Percentiles rank a stretch among this genome's conserved stretches.
Evolutionary conservation across 2,329 filamentous ascomycete genomes (phyloP).

Genomic region (Neonectria faginata): DNA sequence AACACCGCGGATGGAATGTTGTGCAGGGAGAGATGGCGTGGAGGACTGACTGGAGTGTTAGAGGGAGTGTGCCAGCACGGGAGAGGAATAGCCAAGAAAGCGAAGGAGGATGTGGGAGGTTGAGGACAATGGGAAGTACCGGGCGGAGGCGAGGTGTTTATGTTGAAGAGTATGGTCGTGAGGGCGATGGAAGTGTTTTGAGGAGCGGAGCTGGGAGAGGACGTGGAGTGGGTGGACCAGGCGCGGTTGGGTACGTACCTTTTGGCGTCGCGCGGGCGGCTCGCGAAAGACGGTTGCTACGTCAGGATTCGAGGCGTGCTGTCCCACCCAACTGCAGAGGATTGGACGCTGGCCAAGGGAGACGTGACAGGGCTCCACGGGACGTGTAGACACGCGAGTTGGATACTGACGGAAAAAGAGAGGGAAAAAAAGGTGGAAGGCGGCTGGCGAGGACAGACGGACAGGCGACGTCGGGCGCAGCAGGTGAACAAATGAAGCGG

Average conservation of each 20-base stretch:
- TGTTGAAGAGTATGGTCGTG: constrained; percentile 48
- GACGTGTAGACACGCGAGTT: constrained; percentile 40
- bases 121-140: constrained; percentile 41
- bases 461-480: constrained; percentile 17
- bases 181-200: constrained; percentile 54
- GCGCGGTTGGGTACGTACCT: constrained; percentile 51
- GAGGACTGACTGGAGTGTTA: constrained; percentile 46
- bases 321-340: constrained; percentile 45
- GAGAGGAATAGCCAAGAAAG: constrained; percentile 36
- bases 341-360: constrained; percentile 40
- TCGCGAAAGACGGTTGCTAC: constrained; percentile 49
- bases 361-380: constrained; percentile 34
- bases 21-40: constrained; percentile 45
- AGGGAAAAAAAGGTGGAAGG: constrained; percentile 11
- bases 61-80: constrained; percentile 41
- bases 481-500: constrained; percentile 21
- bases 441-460: constrained; percentile 22
- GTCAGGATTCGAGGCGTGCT: constrained; percentile 45
- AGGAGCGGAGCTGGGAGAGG: constrained; percentile 50
- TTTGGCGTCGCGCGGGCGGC: constrained; percentile 45
- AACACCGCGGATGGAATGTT: constrained; percentile 54
- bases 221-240: constrained; percentile 46
- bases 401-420: constrained; percentile 15
- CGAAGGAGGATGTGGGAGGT: constrained; percentile 43
- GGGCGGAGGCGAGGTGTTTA: constrained; percentile 50